Percentiles rank a stretch among this genome's conserved stretches.
Evolutionary conservation across 2,329 filamentous ascomycete species (phyloP).

Genomic region (Fusarium austroafricanum): DNA sequence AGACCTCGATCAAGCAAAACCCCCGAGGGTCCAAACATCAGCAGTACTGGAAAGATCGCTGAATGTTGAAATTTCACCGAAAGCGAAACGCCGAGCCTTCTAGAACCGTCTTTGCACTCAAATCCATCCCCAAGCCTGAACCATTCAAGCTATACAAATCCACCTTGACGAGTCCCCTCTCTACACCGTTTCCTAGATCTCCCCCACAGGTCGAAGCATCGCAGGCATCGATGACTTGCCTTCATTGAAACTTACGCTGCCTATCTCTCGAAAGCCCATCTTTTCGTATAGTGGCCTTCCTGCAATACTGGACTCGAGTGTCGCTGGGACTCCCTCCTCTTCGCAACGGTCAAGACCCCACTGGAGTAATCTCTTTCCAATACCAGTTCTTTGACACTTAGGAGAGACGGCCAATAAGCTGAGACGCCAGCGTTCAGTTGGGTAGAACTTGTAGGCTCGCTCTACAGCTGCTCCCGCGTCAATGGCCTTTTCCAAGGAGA

Average conservation of each 20-base stretch:
- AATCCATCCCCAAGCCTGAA: not conserved
- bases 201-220: slow-evolving; percentile 16
- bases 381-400: slow-evolving; percentile 20
- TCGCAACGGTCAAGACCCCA: slow-evolving; percentile 31
- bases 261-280: slow-evolving; percentile 15
- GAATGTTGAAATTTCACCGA: not conserved
- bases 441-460: slow-evolving; percentile 1
- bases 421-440: slow-evolving; percentile 22
- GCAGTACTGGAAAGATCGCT: no score
- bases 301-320: slow-evolving; percentile 13
- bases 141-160: not conserved
- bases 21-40: no score
- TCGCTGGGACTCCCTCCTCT: slow-evolving; percentile 16
- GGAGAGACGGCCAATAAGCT: slow-evolving; percentile 18
- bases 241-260: not conserved
- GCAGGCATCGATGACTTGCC: not conserved
- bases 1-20: no score
- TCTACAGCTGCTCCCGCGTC: not conserved
- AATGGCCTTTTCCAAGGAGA: not conserved
- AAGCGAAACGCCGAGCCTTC: not conserved
- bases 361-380: slow-evolving; percentile 16
- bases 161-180: no score
- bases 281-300: slow-evolving; percentile 18
- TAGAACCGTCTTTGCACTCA: not conserved
- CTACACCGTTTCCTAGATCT: not conserved